These are phyloP conservation scores for Pecoramyces ruminantium DNA, from an alignment of 192 early-diverging fungal genomes.

Conservation along the genomic window DNA sequence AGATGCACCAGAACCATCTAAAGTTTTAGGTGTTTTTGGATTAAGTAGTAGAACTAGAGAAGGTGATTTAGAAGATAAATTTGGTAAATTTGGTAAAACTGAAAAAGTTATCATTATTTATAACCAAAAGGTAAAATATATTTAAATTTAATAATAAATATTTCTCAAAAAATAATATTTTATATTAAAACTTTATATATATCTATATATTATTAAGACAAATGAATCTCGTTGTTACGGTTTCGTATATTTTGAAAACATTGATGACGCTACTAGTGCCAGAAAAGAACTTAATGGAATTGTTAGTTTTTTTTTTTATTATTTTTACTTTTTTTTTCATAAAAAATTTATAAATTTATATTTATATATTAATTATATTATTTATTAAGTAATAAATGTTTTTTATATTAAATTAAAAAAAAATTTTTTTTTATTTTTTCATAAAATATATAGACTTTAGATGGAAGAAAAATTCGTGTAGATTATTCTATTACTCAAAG, in stretches of 20 bases:
- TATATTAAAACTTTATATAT: not conserved
- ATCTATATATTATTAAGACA: conserved; percentile 14
- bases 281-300: conserved; percentile 37
- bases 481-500: conserved; percentile 39
- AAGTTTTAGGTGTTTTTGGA: conserved; percentile 54
- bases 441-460: no score
- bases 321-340: conserved; percentile 6
- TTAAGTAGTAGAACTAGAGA: conserved; percentile 38
- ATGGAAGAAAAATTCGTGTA: conserved; percentile 39
- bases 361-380: no score
- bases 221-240: conserved; percentile 50
- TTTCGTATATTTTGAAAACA: conserved; percentile 34
- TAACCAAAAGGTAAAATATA: conserved; percentile 21
- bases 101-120: conserved; percentile 43
- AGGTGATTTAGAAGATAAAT: conserved; percentile 34
- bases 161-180: not conserved
- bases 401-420: no score
- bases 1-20: not conserved
- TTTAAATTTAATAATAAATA: no score
- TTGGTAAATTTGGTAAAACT: conserved; percentile 33
- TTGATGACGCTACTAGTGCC: conserved; percentile 30
- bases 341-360: no score
- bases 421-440: no score
- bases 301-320: conserved; percentile 12
- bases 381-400: no score